Evolutionary conservation across 2,329 filamentous ascomycete species (phyloP).

Genomic region (Arthrobotrys entomopaga): DNA sequence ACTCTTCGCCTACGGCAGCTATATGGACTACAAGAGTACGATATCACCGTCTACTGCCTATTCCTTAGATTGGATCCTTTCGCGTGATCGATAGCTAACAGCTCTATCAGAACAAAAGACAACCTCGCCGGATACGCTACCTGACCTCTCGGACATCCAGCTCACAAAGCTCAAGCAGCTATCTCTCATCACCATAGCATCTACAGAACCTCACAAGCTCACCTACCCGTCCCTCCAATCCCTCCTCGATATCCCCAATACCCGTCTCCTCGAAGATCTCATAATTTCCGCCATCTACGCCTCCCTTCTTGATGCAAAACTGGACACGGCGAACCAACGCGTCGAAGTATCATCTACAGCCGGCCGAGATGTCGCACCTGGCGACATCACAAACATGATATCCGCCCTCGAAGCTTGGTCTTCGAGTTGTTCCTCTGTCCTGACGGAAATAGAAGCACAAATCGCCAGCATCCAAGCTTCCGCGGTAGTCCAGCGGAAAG

Average conservation of each 20-base stretch:
- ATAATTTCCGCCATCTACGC: conserved; percentile 89
- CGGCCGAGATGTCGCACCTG: conserved; percentile 83
- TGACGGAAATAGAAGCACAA: conserved; percentile 79
- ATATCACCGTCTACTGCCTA: neutral
- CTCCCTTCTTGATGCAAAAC: conserved; percentile 80
- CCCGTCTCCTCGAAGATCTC: conserved; percentile 81
- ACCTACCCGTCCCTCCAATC: conserved; percentile 76
- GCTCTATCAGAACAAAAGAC: conserved; percentile 44
- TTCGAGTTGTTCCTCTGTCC: conserved; percentile 77
- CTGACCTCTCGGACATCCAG: conserved; percentile 77
- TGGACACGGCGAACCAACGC: conserved; percentile 79
- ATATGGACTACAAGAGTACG: conserved; percentile 75
- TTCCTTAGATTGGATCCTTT: conserved; percentile 55
- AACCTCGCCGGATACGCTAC: conserved; percentile 67
- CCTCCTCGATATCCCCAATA: conserved; percentile 73
- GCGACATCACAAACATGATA: conserved; percentile 75
- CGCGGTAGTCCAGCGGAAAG: conserved; percentile 68
- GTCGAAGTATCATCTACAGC: conserved; percentile 83
- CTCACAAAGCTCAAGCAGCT: conserved; percentile 88
- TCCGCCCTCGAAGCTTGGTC: conserved; percentile 78
- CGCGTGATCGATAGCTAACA: neutral
- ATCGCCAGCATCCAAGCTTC: conserved; percentile 73
- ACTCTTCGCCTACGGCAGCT: conserved; percentile 93
- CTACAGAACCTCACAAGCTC: conserved; percentile 72
- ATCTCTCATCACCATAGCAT: conserved; percentile 81